These are phyloP conservation scores for Macroventuria anomochaeta DNA, from an alignment of 2,329 filamentous ascomycete species.

Conservation along the genomic window DNA sequence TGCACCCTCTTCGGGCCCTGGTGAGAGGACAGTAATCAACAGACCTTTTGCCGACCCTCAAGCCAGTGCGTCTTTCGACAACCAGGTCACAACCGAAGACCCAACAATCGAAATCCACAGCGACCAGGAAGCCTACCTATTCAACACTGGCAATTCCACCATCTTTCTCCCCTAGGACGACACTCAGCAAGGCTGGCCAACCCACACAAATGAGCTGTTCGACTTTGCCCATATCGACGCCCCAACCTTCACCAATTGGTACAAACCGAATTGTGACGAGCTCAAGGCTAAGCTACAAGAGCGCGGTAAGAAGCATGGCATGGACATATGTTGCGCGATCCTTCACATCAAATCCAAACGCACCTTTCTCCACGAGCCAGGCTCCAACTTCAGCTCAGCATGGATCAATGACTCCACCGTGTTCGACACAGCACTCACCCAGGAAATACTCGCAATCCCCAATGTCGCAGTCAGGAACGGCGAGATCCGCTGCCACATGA, in stretches of 20 bases:
- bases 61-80: too few species aligned
- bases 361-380: neutral
- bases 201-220: neutral
- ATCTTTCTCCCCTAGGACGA: neutral
- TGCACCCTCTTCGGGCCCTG: too few species aligned
- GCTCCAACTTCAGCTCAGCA: neutral
- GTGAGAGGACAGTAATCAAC: too few species aligned
- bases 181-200: neutral
- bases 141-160: neutral
- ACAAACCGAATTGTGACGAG: neutral
- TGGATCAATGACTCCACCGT: neutral
- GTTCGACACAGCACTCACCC: neutral
- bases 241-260: neutral
- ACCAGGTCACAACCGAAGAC: neutral
- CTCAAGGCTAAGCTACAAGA: neutral
- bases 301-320: too few species aligned
- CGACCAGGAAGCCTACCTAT: neutral
- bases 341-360: neutral
- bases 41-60: too few species aligned
- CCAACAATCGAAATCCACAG: neutral
- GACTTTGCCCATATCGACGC: neutral
- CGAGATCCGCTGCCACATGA: neutral
- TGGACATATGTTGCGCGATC: neutral
- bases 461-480: neutral
- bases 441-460: neutral